Percentiles rank a stretch among this genome's conserved stretches.
Conservation (phyloP, 2,329 filamentous ascomycete species). For the Leptographium galeiforme region DNA sequence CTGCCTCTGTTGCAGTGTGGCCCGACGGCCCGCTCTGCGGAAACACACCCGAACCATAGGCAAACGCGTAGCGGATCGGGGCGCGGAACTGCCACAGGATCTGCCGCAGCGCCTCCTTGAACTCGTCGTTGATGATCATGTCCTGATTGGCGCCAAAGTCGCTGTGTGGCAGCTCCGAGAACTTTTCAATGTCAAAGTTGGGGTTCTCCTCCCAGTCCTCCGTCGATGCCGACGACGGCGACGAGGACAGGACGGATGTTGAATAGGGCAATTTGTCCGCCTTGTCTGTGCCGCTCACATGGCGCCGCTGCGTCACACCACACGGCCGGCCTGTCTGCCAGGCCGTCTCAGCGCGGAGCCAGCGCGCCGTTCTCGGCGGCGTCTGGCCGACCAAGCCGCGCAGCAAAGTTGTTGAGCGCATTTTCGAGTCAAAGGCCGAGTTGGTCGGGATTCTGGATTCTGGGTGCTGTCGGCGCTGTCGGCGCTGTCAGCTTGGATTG, state of each 20-base stretch:
- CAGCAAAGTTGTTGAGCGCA: no score
- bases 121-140: constrained; percentile 89
- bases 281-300: neutral
- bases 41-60: constrained; percentile 94
- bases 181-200: constrained; percentile 56
- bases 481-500: neutral
- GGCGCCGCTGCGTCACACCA: no score
- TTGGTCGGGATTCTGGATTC: no score
- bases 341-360: no score
- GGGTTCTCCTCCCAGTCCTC: constrained; percentile 64
- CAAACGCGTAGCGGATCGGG: constrained; percentile 91
- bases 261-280: neutral
- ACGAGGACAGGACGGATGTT: constrained; percentile 8
- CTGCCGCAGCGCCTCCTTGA: constrained; percentile 78
- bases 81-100: constrained; percentile 86
- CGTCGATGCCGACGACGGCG: constrained; percentile 10
- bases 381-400: no score
- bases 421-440: no score
- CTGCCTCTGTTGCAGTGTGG: constrained; percentile 38
- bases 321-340: no score
- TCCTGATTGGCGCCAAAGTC: constrained; percentile 93
- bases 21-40: constrained; percentile 51
- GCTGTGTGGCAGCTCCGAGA: constrained; percentile 61
- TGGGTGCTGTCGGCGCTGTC: neutral
- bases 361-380: no score